Conservation (phyloP, 805 yeast species). For the Pichia sporocuriosa region DNA sequence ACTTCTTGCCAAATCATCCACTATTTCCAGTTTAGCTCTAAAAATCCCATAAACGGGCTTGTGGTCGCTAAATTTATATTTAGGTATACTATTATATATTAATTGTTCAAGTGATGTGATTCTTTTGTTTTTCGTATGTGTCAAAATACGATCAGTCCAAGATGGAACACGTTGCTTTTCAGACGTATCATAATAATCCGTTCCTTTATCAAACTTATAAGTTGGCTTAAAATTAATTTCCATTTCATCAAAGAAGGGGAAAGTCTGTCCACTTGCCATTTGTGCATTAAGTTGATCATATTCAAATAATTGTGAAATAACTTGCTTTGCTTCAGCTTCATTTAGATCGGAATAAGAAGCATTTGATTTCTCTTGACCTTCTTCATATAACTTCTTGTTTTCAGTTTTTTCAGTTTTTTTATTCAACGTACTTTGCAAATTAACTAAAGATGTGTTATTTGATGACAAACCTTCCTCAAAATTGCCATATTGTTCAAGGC, state of each 20-base stretch:
- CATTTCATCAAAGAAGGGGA: slow-evolving; percentile 78
- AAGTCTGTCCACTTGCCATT: slow-evolving; percentile 66
- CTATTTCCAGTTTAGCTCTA: slow-evolving; percentile 52
- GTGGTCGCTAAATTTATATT: slow-evolving; percentile 75
- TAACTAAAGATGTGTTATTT: too few relatives aligned
- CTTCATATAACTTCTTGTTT: background rate
- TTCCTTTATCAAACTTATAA: slow-evolving; percentile 87
- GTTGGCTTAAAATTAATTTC: slow-evolving; percentile 83
- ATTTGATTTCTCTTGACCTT: slow-evolving; percentile 5
- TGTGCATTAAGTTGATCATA: slow-evolving; percentile 76
- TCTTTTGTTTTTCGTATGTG: slow-evolving; percentile 47
- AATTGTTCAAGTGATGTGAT: slow-evolving; percentile 46
- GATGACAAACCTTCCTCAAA: too few relatives aligned
- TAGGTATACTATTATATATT: slow-evolving; percentile 51
- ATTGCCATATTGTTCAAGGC: too few relatives aligned
- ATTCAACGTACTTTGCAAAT: too few relatives aligned
- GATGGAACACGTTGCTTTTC: slow-evolving; percentile 94
- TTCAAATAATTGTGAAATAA: slow-evolving; percentile 40
- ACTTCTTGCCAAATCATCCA: slow-evolving; percentile 51
- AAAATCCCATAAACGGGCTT: slow-evolving; percentile 80
- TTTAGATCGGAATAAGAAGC: slow-evolving; percentile 2
- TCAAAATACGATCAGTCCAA: slow-evolving; percentile 91
- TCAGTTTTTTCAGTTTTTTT: too few relatives aligned
- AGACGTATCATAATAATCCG: slow-evolving; percentile 74
- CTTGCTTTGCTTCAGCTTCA: slow-evolving; percentile 13